Base-by-base conservation (phyloP, 768 basidiomycete species). In the Agrocybe pediades region DNA sequence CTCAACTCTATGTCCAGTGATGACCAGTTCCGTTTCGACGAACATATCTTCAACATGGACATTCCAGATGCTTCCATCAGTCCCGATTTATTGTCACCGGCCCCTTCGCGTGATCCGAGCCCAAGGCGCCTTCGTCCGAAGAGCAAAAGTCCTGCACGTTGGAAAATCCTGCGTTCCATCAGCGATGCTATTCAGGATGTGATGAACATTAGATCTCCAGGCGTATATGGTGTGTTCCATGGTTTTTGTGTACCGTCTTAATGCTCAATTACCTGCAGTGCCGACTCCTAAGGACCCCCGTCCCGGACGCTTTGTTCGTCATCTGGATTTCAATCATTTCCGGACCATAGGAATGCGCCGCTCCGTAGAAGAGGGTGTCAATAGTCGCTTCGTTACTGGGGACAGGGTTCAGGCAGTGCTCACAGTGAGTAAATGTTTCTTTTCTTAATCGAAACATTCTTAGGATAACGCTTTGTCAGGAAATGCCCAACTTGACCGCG, bases 261-360 rank as follows among this genome's bases (percentile, higher is more conserved):
- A 51, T 25, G 20, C 23, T 46, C 36, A 57, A 29, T 58, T 20
- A 55, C 41, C 56, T 17, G 3, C 58, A 90, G 88, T 92, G 40
- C 89, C 88, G 33, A 78, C 78, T 2, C 77, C 86, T 17, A 73
- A 82, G 55, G 90, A 90, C 66, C 81, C 88, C 49, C 80, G 85
- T 50, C 85, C 91, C 25, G 87, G 90, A 48, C 82, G 90, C 55
- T 90, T 88, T 64, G 86, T 97, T 29, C 87, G 83, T 33, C 88
- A 93, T 68, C 73, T 99, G 13, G 92, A 93, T 65, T 99, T 99
- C 65, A 95, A 93, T 62, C 94, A 96, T 67, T 99, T 99, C 77
- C 85, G 95, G 23, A 96, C 97, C 21, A 94, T 96, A 51, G 96
- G 96, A 0, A 95, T 98, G 86, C 83, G 93, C 45, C 86, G 97